These are phyloP conservation scores for Trichoderma afroharzianum DNA, from an alignment of 2,329 filamentous ascomycete genomes.

Conservation along the genomic window DNA sequence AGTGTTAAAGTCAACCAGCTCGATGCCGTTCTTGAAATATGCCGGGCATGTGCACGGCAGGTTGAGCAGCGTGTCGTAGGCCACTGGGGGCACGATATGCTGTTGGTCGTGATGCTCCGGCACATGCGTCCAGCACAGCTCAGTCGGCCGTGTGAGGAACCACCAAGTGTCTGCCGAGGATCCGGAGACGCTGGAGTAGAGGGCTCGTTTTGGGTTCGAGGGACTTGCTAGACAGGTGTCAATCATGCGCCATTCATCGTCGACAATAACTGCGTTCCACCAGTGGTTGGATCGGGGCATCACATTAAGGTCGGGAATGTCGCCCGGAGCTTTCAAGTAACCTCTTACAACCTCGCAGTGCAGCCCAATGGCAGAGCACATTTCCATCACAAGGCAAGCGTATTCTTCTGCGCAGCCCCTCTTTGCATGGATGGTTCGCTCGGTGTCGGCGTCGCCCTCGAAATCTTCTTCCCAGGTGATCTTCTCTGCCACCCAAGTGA, in stretches of 20 bases:
- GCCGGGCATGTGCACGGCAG: slow-evolving; percentile 81
- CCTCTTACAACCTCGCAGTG: slow-evolving; percentile 84
- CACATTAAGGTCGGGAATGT: slow-evolving; percentile 73
- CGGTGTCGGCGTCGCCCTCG: slow-evolving; percentile 77
- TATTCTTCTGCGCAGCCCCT: slow-evolving; percentile 87
- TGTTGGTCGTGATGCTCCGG: slow-evolving; percentile 85
- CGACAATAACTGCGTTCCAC: slow-evolving; percentile 94
- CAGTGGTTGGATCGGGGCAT: slow-evolving; percentile 91
- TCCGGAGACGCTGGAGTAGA: slow-evolving; percentile 70
- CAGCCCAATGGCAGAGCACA: slow-evolving; percentile 87
- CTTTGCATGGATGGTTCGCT: slow-evolving; percentile 78
- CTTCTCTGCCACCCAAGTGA: slow-evolving; percentile 95
- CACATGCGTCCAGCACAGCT: slow-evolving; percentile 94
- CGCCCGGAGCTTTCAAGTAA: slow-evolving; percentile 87
- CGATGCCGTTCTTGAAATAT: slow-evolving; percentile 78
- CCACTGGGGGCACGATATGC: slow-evolving; percentile 84
- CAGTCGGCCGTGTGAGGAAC: slow-evolving; percentile 83
- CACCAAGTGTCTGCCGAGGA: slow-evolving; percentile 82
- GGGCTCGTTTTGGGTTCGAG: slow-evolving; percentile 74
- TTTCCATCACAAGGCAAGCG: slow-evolving; percentile 81
- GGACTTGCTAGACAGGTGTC: slow-evolving; percentile 90
- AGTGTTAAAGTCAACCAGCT: slow-evolving; percentile 88
- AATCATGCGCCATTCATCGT: slow-evolving; percentile 94
- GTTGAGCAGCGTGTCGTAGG: slow-evolving; percentile 79
- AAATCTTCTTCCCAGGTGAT: slow-evolving; percentile 95